Conservation (phyloP, 2,329 filamentous ascomycete species). For the Monilinia vaccinii-corymbosi region DNA sequence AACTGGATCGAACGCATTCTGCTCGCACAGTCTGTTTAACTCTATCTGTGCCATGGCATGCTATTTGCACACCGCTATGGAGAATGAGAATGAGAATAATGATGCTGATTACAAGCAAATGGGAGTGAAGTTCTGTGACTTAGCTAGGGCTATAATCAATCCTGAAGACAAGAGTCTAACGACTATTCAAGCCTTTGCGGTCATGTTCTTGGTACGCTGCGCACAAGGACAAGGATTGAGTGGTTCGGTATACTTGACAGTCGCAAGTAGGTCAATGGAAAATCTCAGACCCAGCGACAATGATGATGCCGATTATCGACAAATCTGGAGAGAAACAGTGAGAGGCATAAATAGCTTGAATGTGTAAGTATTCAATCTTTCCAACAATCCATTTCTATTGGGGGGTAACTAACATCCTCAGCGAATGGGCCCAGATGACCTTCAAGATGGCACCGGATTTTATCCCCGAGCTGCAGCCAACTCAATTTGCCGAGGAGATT, state of each 20-base stretch:
- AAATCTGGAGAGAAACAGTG: constrained; percentile 27
- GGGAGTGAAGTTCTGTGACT: constrained; percentile 23
- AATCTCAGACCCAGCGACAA: constrained; percentile 11
- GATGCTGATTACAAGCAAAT: constrained; percentile 22
- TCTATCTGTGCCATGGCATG: constrained; percentile 30
- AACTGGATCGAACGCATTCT: constrained; percentile 18
- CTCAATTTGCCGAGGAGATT: constrained; percentile 5
- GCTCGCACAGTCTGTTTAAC: constrained; percentile 27
- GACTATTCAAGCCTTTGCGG: constrained; percentile 26
- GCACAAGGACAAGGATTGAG: constrained; percentile 22
- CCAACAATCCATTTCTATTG: background rate
- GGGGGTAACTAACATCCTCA: constrained; percentile 21
- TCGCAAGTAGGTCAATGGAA: constrained; percentile 22
- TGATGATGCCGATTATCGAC: constrained; percentile 17
- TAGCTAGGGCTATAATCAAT: constrained; percentile 20
- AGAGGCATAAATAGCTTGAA: constrained; percentile 28
- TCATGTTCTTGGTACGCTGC: constrained; percentile 28
- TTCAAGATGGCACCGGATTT: constrained; percentile 22
- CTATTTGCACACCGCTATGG: constrained; percentile 20
- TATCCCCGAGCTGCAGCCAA: background rate
- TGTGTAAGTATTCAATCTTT: constrained; percentile 24
- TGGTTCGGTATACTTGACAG: constrained; percentile 24
- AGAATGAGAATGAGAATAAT: constrained; percentile 12
- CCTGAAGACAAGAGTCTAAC: constrained; percentile 21
- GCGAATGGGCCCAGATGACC: constrained; percentile 30